phyloP scores from a whole-genome alignment of 2,329 filamentous ascomycete species.

The Fusarium bulbicola region DNA sequence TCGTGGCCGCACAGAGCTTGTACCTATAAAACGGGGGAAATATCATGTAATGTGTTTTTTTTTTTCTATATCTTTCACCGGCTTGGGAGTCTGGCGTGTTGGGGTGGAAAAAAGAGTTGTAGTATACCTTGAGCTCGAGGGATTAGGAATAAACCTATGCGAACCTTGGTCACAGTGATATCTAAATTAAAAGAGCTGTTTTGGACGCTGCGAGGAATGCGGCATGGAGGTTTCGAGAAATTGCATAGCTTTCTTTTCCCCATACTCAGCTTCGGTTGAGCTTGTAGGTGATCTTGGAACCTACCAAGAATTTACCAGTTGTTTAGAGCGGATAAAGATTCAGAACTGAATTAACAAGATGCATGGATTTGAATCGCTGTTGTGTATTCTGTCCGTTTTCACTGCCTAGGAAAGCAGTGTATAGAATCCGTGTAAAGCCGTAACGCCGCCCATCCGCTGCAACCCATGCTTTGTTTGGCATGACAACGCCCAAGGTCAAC shows the following conservation, averaged over 20 bases:
- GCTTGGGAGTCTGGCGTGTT: conserved; percentile 40
- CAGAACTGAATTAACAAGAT: neutral
- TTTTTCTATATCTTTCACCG: conserved; percentile 33
- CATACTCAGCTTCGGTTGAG: neutral
- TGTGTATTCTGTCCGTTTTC: neutral
- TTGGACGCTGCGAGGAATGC: neutral
- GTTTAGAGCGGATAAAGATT: neutral
- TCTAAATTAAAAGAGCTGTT: conserved; percentile 23
- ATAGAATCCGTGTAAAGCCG: conserved; percentile 2
- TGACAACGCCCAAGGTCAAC: conserved; percentile 17
- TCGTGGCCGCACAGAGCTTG: conserved; percentile 92
- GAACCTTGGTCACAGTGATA: conserved; percentile 16
- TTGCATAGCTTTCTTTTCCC: accelerated
- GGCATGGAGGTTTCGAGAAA: too few species aligned
- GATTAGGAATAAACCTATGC: conserved; percentile 34
- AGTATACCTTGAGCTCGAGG: conserved; percentile 14
- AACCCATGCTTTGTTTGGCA: neutral
- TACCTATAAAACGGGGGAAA: conserved; percentile 70
- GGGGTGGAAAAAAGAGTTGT: conserved; percentile 28
- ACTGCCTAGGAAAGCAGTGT: neutral
- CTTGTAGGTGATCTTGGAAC: neutral
- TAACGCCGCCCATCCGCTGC: conserved; percentile 1
- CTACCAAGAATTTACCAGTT: neutral
- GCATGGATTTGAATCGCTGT: neutral
- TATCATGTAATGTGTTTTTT: conserved; percentile 24